Evolutionary conservation across 306 rosid species (phyloP), one percentile per base, ranked within the genome.

Genomic region (Prunus davidiana): DNA sequence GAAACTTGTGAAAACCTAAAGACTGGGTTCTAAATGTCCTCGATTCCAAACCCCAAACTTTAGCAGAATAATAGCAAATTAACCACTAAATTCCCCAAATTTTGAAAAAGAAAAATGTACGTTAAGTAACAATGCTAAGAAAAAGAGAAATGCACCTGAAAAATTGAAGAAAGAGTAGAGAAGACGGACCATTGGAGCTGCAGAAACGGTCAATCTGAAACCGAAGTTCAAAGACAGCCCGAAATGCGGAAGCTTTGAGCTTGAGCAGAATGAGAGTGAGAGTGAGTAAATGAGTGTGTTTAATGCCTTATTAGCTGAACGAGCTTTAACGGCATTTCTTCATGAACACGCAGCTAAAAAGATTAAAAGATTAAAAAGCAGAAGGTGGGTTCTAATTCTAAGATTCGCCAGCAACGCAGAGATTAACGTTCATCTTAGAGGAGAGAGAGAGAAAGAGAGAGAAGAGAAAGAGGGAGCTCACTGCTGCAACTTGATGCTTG

Each of bases 321-420:
- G 79, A 64, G 71, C 91, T 89, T 86, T 82, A 91, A 87, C 93
- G 91, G 88, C 88, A 77, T 84, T 75, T 65, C 93, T 87, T 89
- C 77, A 75, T 43, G 71, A 82, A 75, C 50, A 91, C 88, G 86
- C 84, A 64, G 80, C 58, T 12, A 12, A 67, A 67, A 25, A 71
- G 45, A 46, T 63, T 56, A 4, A 55, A 20, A 54, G 22, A 22
- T 16, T 3, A 15, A 63, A 63, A 32, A 28, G 19, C 6, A 11
- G 15, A 46, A 45, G 34, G 19, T 3, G 24, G 1, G 55, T 47
- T 24, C 46, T 28, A n/a, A 32, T 47, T 24, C 46, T 28, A n/a
- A 32, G 88, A 68, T 72, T 84, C 73, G 34, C 80, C 79, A 80
- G 81, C 85, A 79, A 34, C 57, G 45, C 18, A 32, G 71, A 72